These are phyloP conservation scores for Myxozyma melibiosi DNA, from an alignment of 805 yeast genomes.

Conservation along the genomic window DNA sequence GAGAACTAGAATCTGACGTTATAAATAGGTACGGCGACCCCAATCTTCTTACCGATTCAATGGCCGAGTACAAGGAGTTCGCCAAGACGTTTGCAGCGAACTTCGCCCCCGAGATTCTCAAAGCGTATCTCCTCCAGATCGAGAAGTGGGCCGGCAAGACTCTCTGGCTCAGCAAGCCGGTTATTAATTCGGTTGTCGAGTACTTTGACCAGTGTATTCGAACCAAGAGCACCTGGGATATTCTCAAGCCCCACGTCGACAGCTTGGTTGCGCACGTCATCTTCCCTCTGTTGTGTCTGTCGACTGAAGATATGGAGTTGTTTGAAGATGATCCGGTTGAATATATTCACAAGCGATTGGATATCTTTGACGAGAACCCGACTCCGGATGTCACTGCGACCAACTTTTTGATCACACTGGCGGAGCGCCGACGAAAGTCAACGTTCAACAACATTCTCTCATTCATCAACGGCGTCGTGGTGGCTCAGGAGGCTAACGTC, in stretches of 20 bases:
- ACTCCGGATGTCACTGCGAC: slow-evolving; percentile 82
- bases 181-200: slow-evolving; percentile 58
- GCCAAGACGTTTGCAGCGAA: slow-evolving; percentile 54
- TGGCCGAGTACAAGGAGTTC: slow-evolving; percentile 57
- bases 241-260: slow-evolving; percentile 65
- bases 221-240: slow-evolving; percentile 63
- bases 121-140: slow-evolving; percentile 63
- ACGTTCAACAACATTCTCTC: slow-evolving; percentile 63
- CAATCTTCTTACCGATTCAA: slow-evolving; percentile 41
- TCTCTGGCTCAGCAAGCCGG: slow-evolving; percentile 70
- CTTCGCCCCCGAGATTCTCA: slow-evolving; percentile 73
- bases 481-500: slow-evolving; percentile 38
- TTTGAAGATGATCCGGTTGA: slow-evolving; percentile 89
- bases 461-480: slow-evolving; percentile 56
- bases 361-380: slow-evolving; percentile 57
- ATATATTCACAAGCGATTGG: slow-evolving; percentile 74
- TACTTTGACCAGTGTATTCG: slow-evolving; percentile 48
- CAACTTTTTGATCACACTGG: slow-evolving; percentile 69
- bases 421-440: slow-evolving; percentile 62
- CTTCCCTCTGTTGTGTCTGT: slow-evolving; percentile 73
- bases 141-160: slow-evolving; percentile 69
- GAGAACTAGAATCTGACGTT: background rate
- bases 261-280: slow-evolving; percentile 70
- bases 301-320: slow-evolving; percentile 64
- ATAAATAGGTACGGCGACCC: slow-evolving; percentile 30